Base-by-base conservation (phyloP, 2,329 filamentous ascomycete species). In the Fusarium sp. region DNA sequence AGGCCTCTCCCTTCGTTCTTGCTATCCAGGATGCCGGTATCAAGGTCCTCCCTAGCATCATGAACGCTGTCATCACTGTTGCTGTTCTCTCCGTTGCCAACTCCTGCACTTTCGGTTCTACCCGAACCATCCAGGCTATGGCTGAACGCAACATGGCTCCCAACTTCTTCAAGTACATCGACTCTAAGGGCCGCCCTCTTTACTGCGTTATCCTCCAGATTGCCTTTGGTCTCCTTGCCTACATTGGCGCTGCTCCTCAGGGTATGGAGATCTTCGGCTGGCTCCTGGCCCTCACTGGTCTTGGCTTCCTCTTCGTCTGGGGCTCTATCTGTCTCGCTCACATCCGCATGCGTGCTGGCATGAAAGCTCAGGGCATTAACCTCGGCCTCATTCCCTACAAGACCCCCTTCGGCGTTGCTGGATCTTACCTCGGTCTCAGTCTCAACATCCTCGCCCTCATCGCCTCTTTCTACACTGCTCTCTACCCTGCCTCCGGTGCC, bases 41-140 rank as follows among this genome's bases (percentile, higher is more conserved):
- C 79, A 85, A 89, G 54, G 91, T 92, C 10, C 89, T 98, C 13
- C 94, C 94, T 6, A 95, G 93, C 3, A 89, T 98, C 67, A 96
- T 98, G 92, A 98, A 98, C 83, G 91, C 90, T 32, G 94, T 98
- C 72, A 98, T 98, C 81, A 91, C 98, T 80, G 91, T 98, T 75
- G 93, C 95, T 30, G 95, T 98, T 38, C 86, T 98, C 42, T 97
- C 94, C 2, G 95, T 98, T 68, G 95, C 95, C 70, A 98, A 98
- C 83, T 96, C 94, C 15, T 92, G 95, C 75, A 92, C 98, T 68
- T 98, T 97, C 79, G 96, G 95, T 45, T 96, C 94, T 28, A 97
- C 94, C 10, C 92, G 96, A 78, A 98, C 95, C 5, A 90, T 98
- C 18, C 94, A 95, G 52, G 95, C 95, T 7, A 89, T 98, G 12